Evolutionary conservation across 495 filamentous ascomycete species (phyloP).

Genomic region (Sabuloglossum arenarium): DNA sequence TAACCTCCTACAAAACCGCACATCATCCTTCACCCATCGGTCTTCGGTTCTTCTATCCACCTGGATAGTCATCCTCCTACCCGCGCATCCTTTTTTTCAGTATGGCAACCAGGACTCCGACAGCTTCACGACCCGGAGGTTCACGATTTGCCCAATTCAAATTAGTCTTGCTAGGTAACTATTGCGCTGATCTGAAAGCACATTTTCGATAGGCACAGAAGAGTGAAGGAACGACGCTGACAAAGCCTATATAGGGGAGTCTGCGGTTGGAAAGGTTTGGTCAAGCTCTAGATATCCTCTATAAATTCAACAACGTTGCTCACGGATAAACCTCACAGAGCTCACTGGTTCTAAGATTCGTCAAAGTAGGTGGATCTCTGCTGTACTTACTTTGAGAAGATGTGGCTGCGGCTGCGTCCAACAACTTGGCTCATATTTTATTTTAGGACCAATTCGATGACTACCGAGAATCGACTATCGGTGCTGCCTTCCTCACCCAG

Average conservation of each 20-base stretch:
- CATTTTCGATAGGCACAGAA: neutral
- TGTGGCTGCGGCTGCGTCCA: neutral
- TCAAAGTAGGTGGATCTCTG: constrained; percentile 45
- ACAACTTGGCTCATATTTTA: neutral
- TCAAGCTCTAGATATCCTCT: constrained; percentile 10
- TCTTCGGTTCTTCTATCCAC: neutral
- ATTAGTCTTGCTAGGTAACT: constrained; percentile 79
- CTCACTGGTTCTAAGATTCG: constrained; percentile 91
- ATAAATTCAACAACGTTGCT: neutral
- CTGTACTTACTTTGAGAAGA: constrained; percentile 1
- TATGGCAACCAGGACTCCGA: neutral
- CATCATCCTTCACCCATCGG: neutral
- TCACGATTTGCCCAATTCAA: constrained; percentile 95
- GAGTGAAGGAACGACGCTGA: constrained; percentile 10
- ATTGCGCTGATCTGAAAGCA: neutral
- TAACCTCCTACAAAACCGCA: neutral
- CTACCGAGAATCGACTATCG: constrained; percentile 97
- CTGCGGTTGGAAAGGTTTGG: constrained; percentile 87
- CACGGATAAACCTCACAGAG: constrained; percentile 40
- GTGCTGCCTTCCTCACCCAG: constrained; percentile 95
- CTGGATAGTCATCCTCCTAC: neutral
- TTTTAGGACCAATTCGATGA: constrained; percentile 96
- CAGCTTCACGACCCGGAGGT: constrained; percentile 52
- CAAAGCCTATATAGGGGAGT: constrained; percentile 53
- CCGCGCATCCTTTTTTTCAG: neutral